Evolutionary conservation across 2,329 filamentous ascomycete genomes (phyloP), one percentile per base, ranked within the genome.

Genomic region (Alternaria metachromatica): DNA sequence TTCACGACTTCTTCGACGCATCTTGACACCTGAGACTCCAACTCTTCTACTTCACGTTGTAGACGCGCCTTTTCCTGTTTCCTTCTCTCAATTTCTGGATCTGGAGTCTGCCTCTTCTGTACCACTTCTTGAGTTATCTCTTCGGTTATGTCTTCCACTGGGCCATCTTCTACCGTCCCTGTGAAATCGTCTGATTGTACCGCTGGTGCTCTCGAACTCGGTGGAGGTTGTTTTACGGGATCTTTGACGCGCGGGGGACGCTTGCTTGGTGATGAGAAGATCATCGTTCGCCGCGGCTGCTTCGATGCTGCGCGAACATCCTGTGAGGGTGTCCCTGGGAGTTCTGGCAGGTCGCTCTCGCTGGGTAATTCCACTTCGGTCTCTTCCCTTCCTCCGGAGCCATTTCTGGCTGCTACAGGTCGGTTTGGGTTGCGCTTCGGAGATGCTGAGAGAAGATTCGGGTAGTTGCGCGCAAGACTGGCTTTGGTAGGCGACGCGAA

Each of bases 401-500:
- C 54, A 33, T 33, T 26, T 41, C 66, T 69, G 7, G 62, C 58
- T 10, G 70, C 33, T 18, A 61, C 30, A 23, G 68, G 65, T 6
- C 65, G 61, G 20, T 64, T 71, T 49, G 50, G 63, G 25, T 25
- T 43, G 44, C 60, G 60, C 25, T 23, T 54, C 12, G 60, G 56
- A 25, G 60, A 63, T 50, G 43, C 56, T 4, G 30, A 55, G 13
- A 63, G 49, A 41, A 80, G 66, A 41, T 71, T 73, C 5, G 79
- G 79, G 59, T 82, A 79, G 65, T 75, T 79, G 58, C 79, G 78
- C 62, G 79, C 70, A 25, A 81, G 74, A 56, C 77, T 81, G 21
- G 80, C 76, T 72, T 79, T 80, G 3, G 79, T 81, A 15, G 80
- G 80, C 18, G 80, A 81, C 49, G 75, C 74, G 55, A 76, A 82